phyloP scores from a whole-genome alignment of 768 basidiomycete genomes.

The Exidia glandulosa region DNA sequence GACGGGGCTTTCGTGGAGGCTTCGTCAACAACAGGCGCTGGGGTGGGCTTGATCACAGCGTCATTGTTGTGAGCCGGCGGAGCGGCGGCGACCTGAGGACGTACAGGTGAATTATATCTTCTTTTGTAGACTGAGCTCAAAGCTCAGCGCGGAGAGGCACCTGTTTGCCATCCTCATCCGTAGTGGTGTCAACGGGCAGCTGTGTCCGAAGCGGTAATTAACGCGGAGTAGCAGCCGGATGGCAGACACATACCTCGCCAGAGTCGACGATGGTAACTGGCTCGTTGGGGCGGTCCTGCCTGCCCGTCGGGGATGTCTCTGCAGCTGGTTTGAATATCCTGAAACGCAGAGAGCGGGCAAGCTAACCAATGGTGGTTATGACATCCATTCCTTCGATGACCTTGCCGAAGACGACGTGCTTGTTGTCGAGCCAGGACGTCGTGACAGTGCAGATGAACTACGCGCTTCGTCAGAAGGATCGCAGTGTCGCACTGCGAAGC shows the following conservation, averaged over 20 bases:
- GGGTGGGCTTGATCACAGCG: neutral
- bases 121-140: conserved; percentile 27
- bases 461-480: neutral
- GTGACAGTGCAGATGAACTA: conserved; percentile 88
- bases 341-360: neutral
- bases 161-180: conserved; percentile 66
- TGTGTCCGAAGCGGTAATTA: conserved; percentile 4
- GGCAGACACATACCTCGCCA: conserved; percentile 59
- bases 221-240: neutral
- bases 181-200: conserved; percentile 32
- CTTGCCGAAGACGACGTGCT: conserved; percentile 89
- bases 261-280: conserved; percentile 74
- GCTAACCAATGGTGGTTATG: conserved; percentile 58
- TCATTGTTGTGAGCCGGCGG: neutral
- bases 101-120: neutral
- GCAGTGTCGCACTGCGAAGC: neutral
- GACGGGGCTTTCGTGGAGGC: neutral
- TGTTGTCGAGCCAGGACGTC: conserved; percentile 85
- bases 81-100: neutral
- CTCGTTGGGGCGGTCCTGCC: conserved; percentile 59
- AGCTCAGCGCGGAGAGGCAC: conserved; percentile 94
- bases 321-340: conserved; percentile 2
- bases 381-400: conserved; percentile 91
- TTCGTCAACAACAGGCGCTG: neutral
- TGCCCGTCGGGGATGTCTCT: conserved; percentile 68